Evolutionary conservation across 108 stramenopile genomes (phyloP).

Genomic region (Nannochloropsis salina): DNA sequence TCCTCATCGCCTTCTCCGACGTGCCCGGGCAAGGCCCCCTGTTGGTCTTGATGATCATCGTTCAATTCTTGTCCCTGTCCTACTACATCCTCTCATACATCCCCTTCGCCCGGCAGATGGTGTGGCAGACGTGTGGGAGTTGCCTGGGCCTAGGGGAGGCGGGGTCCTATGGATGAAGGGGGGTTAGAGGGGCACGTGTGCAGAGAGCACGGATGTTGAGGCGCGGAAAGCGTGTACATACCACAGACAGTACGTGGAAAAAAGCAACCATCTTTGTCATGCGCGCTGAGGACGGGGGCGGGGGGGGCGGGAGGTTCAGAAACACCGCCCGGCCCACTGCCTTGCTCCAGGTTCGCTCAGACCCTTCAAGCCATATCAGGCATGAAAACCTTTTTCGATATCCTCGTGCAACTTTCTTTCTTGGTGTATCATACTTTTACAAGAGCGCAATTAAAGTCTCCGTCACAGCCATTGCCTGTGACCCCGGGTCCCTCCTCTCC

Average conservation of each 20-base stretch:
- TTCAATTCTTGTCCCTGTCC: constrained; percentile 47
- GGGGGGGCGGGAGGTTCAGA: too few relatives aligned
- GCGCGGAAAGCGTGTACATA: too few relatives aligned
- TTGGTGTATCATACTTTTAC: background rate
- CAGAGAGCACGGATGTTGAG: too few relatives aligned
- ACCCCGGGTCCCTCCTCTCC: background rate
- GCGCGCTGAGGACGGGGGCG: too few relatives aligned
- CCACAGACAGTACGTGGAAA: too few relatives aligned
- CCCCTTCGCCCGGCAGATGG: constrained; percentile 34
- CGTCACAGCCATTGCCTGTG: too few relatives aligned
- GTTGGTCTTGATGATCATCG: constrained; percentile 44
- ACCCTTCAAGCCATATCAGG: too few relatives aligned
- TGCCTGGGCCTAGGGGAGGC: background rate
- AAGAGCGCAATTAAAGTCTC: background rate
- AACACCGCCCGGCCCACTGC: too few relatives aligned
- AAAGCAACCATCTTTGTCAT: too few relatives aligned
- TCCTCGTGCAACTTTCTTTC: too few relatives aligned
- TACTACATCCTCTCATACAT: constrained; percentile 51
- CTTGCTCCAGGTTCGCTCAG: too few relatives aligned
- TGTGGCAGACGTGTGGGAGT: constrained; percentile 1
- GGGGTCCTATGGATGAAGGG: constrained; percentile 1
- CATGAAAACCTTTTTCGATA: too few relatives aligned
- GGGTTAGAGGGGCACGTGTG: background rate
- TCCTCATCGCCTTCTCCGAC: constrained; percentile 35
- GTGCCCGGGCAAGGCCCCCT: constrained; percentile 25